Evolutionary conservation across 2,329 filamentous ascomycete species (phyloP).

Genomic region (Arthrobotrys megalospora): DNA sequence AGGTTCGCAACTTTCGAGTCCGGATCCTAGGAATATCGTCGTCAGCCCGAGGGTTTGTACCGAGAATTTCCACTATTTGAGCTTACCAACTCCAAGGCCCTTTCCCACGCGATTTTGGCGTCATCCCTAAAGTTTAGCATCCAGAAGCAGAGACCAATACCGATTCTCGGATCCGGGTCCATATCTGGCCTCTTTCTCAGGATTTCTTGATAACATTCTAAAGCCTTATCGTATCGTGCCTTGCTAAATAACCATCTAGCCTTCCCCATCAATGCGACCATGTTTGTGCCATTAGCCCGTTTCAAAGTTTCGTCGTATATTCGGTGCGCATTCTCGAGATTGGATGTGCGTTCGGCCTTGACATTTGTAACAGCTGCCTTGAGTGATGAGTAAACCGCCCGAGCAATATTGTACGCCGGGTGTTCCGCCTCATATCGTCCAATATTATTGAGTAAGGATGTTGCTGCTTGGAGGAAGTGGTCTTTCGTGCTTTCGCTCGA

Average conservation of each 20-base stretch:
- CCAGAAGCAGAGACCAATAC: slow-evolving; percentile 97
- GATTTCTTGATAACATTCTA: slow-evolving; percentile 88
- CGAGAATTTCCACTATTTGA: background rate
- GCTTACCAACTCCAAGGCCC: slow-evolving; percentile 76
- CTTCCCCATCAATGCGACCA: slow-evolving; percentile 92
- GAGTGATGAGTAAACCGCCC: slow-evolving; percentile 89
- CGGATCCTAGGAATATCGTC: slow-evolving; percentile 71
- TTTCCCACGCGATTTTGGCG: slow-evolving; percentile 90
- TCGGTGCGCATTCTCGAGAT: slow-evolving; percentile 88
- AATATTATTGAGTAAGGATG: slow-evolving; percentile 93
- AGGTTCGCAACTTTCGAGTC: slow-evolving; percentile 92
- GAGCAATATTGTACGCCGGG: slow-evolving; percentile 89
- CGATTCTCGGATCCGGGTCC: slow-evolving; percentile 95
- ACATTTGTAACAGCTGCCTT: slow-evolving; percentile 85
- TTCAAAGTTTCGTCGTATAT: slow-evolving; percentile 94
- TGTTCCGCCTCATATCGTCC: slow-evolving; percentile 93
- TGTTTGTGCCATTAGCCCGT: slow-evolving; percentile 86
- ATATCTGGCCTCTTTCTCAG: slow-evolving; percentile 87
- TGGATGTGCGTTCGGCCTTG: slow-evolving; percentile 71
- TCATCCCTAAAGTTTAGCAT: slow-evolving; percentile 94
- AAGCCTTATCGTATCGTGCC: slow-evolving; percentile 85
- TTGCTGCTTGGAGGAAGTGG: slow-evolving; percentile 90
- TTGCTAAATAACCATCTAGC: slow-evolving; percentile 88
- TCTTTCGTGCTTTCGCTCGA: slow-evolving; percentile 90
- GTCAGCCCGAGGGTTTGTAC: background rate